Evolutionary conservation across 352 stramenopile species (phyloP), one percentile per base, ranked within the genome.

Genomic region (Globisporangium mamillatum): DNA sequence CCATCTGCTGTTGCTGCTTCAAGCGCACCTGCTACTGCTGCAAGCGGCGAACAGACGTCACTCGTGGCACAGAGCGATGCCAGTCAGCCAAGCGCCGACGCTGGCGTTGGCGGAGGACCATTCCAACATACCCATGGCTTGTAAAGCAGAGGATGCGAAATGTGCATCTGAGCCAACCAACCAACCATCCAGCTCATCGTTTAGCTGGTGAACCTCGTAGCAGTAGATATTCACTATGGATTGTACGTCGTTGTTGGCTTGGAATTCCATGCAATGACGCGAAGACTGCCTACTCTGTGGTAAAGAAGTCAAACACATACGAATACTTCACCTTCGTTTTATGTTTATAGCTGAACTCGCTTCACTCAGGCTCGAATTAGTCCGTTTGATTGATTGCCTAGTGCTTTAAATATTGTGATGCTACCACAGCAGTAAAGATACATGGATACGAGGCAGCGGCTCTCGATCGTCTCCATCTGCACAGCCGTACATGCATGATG

Each of bases 101-200:
- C 79, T 12, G 88, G 88, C 0, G 81, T 95, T 24, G 88, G 88
- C 32, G 88, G 88, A 22, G 88, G 88, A 14, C 88, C 88, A n/a
- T 95, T 95, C 67, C 76, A 82, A 25, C 79, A 64, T 29, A 65
- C 67, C 27, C 48, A 70, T 25, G 58, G 65, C 3, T 34, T 66
- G 48, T 36, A 56, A 52, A 18, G 7, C 44, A 52, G 44, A 52
- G 16, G 18, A 52, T 52, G 16, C 22, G 18, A 24, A 8, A 52
- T 24, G 44, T 24, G 44, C 6, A 52, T 24, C 2, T n/a, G 38
- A 48, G 4, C 38, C 44, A 50, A n/a, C 41, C 41, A 52, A 8
- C 41, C 41, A 52, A 12, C 44, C 44, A 52, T 52, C 44, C 44
- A 52, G 16, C 18, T 52, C 44, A 24, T 52, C 6, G 6, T 52